Evolutionary conservation across 345 rosid species (phyloP).

Genomic region (Citrus sinensis): DVS_A1.0 CM039162.1:32016501-32017000

Average conservation of each 20-base stretch:
- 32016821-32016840: conserved; percentile 38
- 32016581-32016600: background rate
- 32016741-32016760: background rate
- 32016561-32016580: background rate
- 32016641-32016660: conserved; percentile 33
- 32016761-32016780: background rate
- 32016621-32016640: conserved; percentile 33
- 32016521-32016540: background rate
- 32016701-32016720: conserved; percentile 39
- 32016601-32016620: background rate
- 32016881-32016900: conserved; percentile 40
- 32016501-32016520: background rate
- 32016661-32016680: conserved; percentile 22
- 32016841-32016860: conserved; percentile 33
- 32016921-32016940: conserved; percentile 36
- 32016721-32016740: conserved; percentile 28
- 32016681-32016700: conserved; percentile 34
- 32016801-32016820: background rate
- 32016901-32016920: conserved; percentile 45
- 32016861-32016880: conserved; percentile 26
- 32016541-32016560: background rate
- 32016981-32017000: conserved; percentile 15
- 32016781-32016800: background rate
- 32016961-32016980: conserved; percentile 33
- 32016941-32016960: conserved; percentile 30